Percentiles rank a stretch among this genome's conserved stretches.
Conservation (phyloP, 352 stramenopile species). For the Stephanocyclus meneghinianus region DNA sequence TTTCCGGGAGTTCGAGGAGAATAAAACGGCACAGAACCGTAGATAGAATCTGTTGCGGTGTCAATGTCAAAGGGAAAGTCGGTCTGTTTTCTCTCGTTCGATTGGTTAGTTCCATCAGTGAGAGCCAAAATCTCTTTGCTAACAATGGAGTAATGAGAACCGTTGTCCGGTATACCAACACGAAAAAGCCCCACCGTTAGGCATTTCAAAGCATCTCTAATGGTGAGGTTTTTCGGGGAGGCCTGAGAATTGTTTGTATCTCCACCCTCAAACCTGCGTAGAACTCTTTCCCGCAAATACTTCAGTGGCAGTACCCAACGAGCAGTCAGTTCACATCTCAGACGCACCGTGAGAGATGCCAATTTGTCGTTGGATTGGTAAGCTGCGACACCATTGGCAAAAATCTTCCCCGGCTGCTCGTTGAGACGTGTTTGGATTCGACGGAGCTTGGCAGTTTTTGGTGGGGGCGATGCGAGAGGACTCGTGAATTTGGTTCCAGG, state of each 20-base stretch:
- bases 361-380: conserved; percentile 18
- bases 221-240: conserved; percentile 45
- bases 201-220: conserved; percentile 52
- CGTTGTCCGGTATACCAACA: conserved; percentile 71
- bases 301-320: conserved; percentile 69
- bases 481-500: conserved; percentile 11
- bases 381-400: conserved; percentile 60
- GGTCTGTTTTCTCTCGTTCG: conserved; percentile 15
- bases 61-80: conserved; percentile 66
- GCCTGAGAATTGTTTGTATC: not conserved
- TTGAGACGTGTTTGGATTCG: conserved; percentile 57
- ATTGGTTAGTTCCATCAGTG: conserved; percentile 15
- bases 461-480: not conserved
- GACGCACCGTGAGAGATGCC: conserved; percentile 46
- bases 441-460: conserved; percentile 37
- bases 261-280: conserved; percentile 33
- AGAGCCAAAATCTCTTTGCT: conserved; percentile 70
- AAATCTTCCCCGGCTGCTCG: conserved; percentile 71
- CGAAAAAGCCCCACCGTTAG: conserved; percentile 78
- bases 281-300: conserved; percentile 57
- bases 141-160: conserved; percentile 69
- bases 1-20: conserved; percentile 77
- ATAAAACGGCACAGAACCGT: conserved; percentile 79
- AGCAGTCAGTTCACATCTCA: conserved; percentile 69
- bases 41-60: conserved; percentile 54